Conservation (phyloP, 116 monocot species). For the Iris pallida region DNA sequence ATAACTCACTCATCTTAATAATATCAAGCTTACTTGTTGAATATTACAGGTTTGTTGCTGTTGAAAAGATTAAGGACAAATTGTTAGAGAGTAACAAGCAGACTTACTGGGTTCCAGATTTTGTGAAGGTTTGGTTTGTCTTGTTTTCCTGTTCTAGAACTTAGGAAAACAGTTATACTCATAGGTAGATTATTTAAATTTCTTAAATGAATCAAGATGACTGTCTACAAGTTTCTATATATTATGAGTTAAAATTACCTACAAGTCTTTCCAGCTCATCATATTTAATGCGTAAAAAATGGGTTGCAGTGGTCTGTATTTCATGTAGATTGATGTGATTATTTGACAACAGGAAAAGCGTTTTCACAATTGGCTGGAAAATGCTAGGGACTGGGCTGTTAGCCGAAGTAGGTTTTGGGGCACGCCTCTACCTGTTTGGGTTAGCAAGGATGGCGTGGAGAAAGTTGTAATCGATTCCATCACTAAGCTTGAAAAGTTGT, state of each 20-base stretch:
- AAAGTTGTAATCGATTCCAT: slow-evolving; percentile 79
- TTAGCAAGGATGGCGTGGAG: slow-evolving; percentile 81
- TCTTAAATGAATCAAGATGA: too few species aligned
- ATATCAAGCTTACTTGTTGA: neutral
- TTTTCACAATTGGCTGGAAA: slow-evolving; percentile 97
- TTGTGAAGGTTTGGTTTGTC: slow-evolving; percentile 64
- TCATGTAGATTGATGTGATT: too few species aligned
- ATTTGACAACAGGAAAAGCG: slow-evolving; percentile 62
- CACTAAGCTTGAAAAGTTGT: slow-evolving; percentile 70
- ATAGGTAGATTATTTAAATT: too few species aligned
- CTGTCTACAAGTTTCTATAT: too few species aligned
- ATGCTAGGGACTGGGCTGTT: slow-evolving; percentile 95
- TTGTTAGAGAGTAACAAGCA: slow-evolving; percentile 78
- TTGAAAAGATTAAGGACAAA: slow-evolving; percentile 80
- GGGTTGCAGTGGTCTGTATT: neutral
- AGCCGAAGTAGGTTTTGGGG: slow-evolving; percentile 97
- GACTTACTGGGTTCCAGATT: slow-evolving; percentile 94
- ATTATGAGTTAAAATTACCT: too few species aligned
- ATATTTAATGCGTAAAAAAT: too few species aligned
- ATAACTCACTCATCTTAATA: too few species aligned
- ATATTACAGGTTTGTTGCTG: slow-evolving; percentile 70
- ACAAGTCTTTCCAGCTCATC: too few species aligned
- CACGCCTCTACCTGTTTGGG: slow-evolving; percentile 89
- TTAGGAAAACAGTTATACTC: too few species aligned
- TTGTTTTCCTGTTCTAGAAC: neutral